Evolutionary conservation across 306 rosid species (phyloP).

Genomic region (Pyrus betulifolia): DNA sequence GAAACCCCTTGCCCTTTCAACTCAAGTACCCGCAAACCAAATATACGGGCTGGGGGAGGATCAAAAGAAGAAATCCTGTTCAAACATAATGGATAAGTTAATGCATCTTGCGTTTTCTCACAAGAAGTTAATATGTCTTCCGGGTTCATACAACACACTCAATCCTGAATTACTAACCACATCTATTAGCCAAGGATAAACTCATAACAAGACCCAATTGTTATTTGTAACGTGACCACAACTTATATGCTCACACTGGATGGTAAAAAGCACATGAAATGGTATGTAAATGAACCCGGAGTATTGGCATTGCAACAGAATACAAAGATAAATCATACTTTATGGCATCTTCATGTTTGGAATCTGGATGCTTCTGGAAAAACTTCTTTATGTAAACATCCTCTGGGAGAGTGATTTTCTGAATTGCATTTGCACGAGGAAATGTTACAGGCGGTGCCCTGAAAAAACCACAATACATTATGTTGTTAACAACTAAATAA

Average conservation of each 20-base stretch:
- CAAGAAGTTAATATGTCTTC: neutral
- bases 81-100: conserved; percentile 20
- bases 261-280: neutral
- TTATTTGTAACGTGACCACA: neutral
- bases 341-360: conserved; percentile 60
- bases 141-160: neutral
- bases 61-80: conserved; percentile 60
- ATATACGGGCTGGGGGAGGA: conserved; percentile 77
- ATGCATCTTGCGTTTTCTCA: neutral
- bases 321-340: conserved; percentile 34
- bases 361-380: conserved; percentile 67
- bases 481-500: neutral
- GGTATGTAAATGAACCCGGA: neutral
- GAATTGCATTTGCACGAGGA: conserved; percentile 55
- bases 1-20: conserved; percentile 64
- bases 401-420: conserved; percentile 72
- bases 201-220: neutral
- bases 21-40: conserved; percentile 59
- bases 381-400: conserved; percentile 66
- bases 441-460: conserved; percentile 83
- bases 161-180: conserved; percentile 6
- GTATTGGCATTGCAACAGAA: neutral
- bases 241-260: neutral
- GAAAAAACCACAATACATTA: neutral
- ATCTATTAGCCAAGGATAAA: neutral